Evolutionary conservation across 139 green algal species (phyloP).

Genomic region (Parachlorella kessleri): DNA sequence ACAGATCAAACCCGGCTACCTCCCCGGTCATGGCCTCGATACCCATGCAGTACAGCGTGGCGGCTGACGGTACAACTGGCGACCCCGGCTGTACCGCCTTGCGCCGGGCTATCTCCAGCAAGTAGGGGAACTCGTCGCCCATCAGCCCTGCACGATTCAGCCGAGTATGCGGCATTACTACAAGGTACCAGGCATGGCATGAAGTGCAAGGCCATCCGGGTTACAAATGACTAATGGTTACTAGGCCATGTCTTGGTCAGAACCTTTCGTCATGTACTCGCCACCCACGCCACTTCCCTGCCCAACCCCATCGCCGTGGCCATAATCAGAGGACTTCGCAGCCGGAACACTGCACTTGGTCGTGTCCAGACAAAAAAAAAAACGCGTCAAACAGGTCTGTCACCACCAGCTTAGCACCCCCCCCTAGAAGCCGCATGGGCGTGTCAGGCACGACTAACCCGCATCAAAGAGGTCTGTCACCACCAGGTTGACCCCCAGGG

Average conservation of each 20-base stretch:
- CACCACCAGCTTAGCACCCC: constrained; percentile 73
- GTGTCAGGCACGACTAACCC: constrained; percentile 26
- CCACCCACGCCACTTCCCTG: no score
- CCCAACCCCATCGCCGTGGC: no score
- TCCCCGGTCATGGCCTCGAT: constrained; percentile 56
- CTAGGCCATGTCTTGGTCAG: no score
- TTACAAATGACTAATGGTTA: no score
- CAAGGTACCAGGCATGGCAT: no score
- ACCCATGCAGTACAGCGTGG: constrained; percentile 77
- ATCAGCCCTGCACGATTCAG: constrained; percentile 63
- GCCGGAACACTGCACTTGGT: no score
- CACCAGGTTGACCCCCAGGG: constrained; percentile 68
- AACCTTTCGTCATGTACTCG: no score
- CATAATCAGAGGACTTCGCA: no score
- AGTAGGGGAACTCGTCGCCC: constrained; percentile 56
- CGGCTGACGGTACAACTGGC: constrained; percentile 62
- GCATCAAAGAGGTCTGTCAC: constrained; percentile 72
- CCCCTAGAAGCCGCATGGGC: no score
- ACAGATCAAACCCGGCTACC: constrained; percentile 66
- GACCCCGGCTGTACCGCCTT: constrained; percentile 56
- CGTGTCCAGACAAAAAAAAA: no score
- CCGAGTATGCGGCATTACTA: no score
- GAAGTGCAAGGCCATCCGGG: no score
- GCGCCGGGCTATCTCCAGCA: constrained; percentile 58
- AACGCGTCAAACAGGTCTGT: constrained; percentile 72